Evolutionary conservation across 2,329 filamentous ascomycete species (phyloP).

Genomic region (Epichloe hybrida): DNA sequence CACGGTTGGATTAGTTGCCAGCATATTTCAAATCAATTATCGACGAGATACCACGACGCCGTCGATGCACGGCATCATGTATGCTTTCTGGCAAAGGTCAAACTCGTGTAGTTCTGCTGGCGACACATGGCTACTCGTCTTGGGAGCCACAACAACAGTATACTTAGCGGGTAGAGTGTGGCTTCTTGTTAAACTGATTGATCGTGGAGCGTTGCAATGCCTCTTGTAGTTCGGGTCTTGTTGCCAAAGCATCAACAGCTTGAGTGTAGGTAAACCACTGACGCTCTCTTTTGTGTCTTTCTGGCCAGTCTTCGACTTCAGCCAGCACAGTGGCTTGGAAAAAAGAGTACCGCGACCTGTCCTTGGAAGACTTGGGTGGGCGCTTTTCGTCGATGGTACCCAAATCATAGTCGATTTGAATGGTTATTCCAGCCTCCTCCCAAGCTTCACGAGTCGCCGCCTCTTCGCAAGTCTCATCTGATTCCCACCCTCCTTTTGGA

Average conservation of each 20-base stretch:
- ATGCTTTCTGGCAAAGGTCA: not conserved
- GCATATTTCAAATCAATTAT: not conserved
- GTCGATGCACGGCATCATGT: not conserved
- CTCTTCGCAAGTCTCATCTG: slow-evolving; percentile 75
- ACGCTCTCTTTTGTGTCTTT: slow-evolving; percentile 79
- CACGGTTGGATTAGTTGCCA: not conserved
- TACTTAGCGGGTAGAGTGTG: not conserved
- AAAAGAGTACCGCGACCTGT: slow-evolving; percentile 58
- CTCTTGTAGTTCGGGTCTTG: slow-evolving; percentile 75
- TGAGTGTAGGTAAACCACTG: slow-evolving; percentile 80
- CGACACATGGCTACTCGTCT: not conserved
- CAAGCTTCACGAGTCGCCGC: slow-evolving; percentile 86
- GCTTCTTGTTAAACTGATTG: slow-evolving; percentile 24
- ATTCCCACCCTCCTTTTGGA: slow-evolving; percentile 96
- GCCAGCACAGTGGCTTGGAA: slow-evolving; percentile 79
- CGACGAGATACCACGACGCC: not conserved
- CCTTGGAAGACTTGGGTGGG: slow-evolving; percentile 58
- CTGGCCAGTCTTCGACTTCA: slow-evolving; percentile 82
- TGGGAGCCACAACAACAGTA: not conserved
- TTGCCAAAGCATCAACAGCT: slow-evolving; percentile 63
- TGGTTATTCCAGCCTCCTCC: slow-evolving; percentile 92
- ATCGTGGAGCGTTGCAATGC: slow-evolving; percentile 73
- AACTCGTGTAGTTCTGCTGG: not conserved
- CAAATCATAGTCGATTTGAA: slow-evolving; percentile 72
- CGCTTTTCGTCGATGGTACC: slow-evolving; percentile 77